These are phyloP conservation scores for Heliosperma pusillum DNA, from an alignment of 148 eudicot genomes.

Conservation along the genomic window DNA sequence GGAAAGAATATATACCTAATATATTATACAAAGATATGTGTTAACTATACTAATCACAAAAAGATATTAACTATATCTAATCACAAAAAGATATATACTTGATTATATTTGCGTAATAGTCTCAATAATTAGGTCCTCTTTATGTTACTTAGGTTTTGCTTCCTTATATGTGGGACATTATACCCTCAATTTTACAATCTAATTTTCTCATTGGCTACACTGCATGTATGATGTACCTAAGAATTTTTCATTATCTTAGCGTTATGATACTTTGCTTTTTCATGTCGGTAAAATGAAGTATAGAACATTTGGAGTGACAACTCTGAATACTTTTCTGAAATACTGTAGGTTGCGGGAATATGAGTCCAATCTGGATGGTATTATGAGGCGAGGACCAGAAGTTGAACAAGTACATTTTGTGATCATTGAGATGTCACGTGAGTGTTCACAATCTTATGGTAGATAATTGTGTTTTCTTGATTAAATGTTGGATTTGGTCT, in stretches of 20 bases:
- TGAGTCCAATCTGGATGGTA: slow-evolving; percentile 59
- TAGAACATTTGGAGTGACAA: not conserved
- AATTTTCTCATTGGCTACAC: not conserved
- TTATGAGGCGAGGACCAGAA: slow-evolving; percentile 72
- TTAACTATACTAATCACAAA: too few relatives aligned
- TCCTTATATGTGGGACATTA: not conserved
- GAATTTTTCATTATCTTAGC: not conserved
- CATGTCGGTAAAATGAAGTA: not conserved
- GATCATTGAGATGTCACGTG: slow-evolving; percentile 90
- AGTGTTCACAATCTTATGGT: slow-evolving; percentile 30
- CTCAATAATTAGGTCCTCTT: not conserved
- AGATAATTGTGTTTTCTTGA: not conserved
- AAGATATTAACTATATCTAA: too few relatives aligned
- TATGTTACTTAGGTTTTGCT: not conserved
- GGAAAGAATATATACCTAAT: too few relatives aligned
- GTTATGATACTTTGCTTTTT: not conserved
- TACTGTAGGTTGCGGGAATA: slow-evolving; percentile 74
- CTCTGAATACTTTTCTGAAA: slow-evolving; percentile 1
- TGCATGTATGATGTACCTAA: too few relatives aligned
- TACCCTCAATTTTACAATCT: not conserved
- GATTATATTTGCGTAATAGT: too few relatives aligned
- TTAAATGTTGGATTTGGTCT: not conserved
- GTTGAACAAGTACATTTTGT: slow-evolving; percentile 75
- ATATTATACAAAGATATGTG: too few relatives aligned
- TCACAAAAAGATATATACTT: too few relatives aligned